Evolutionary conservation across 1,139 yeast genomes (phyloP), one percentile per base, ranked within the genome.

Genomic region (Suhomyces maxii): DNA sequence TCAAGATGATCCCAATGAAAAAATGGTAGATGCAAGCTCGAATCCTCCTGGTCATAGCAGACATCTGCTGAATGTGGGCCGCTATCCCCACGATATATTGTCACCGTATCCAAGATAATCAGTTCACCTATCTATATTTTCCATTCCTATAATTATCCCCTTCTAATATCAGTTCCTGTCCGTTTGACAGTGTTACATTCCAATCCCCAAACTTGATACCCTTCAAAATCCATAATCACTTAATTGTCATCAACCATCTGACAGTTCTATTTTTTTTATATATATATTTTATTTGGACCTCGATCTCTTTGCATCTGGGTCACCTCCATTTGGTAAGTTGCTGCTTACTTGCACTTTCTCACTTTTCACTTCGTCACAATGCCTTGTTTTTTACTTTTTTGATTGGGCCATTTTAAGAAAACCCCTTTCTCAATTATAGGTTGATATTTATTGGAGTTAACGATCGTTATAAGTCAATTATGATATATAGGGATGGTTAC

Each of bases 1-100:
- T 3, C 43, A 40, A n/a, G 51, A 47, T 25, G 46, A 45, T 18
- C 40, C 49, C 36, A 40, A 37, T 39, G 49, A 45, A 37, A 44
- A 43, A 12, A 40, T 51, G 8, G 45, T 47, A 37, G 53, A 50
- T 28, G 30, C 46, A 23, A 40, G 36, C 12, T 46, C 49, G 41
- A 52, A 41, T 39, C 57, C 50, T 26, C 52, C 48, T 2, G 47
- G 49, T 7, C 56, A 51, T 37, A 40, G 48, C n/a, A 49, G 55
- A 10, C 50, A 49, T 13, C 53, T 46, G 51, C 56, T 49, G 53
- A 54, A 53, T 41, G 54, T 52, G 36, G 59, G 59, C 8, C 38
- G 59, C 33, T 56, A 53, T 36, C 61, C 60, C 9, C 61, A 55
- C 36, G 60, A 57, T 42, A 56, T 56, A n/a, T 51, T 57, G 8